Base-by-base conservation (phyloP, 2,329 filamentous ascomycete species). In the Helotiales sp. region DNA sequence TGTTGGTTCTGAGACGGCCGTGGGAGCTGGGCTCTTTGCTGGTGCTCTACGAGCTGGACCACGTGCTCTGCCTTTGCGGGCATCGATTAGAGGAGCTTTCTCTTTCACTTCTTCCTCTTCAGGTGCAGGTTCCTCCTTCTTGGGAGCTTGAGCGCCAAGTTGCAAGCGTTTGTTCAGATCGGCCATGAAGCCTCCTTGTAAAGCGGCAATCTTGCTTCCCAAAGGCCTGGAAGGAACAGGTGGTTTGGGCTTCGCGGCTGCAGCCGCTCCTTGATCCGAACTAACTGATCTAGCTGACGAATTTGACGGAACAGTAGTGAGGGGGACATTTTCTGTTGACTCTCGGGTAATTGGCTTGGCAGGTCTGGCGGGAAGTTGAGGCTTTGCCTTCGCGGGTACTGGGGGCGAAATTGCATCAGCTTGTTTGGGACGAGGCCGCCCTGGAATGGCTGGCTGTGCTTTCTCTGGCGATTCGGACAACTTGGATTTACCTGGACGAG, bases 131-230 rank as follows among this genome's bases (percentile, higher is more conserved):
- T 94, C 90, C 75, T 92, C 90, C 72, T 92, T 91, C 82, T 93
- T 94, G 1, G 89, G 87, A 10, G 85, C 87, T 73, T 92, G 89
- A n/a, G 94, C 95, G 0, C 96, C 96, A 40, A 97, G 81, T 76
- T 93, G 90, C 30, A 99, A 83, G 58, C 93, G 91, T 74, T 93
- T 94, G 79, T 98, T 97, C 49, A 99, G 82, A 76, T 98, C 95
- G 52, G 89, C 93, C 85, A 99, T 89, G 79, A 99, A 98, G 2
- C 92, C 93, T 43, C 92, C 92, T 79, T 97, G 93, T 34, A 99
- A 82, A 26, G 93, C 91, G 17, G 94, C 93, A 77, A 99, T 96
- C 82, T 98, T 98, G 74, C 89, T 87, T 10, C 92, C 92, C 50
- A 86, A 85, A 1, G 93, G 92, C 54, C 93, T 88, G 15, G 89